Evolutionary conservation across 1,284 basidiomycete species (phyloP), one percentile per base, ranked within the genome.

Genomic region (Pseudozyma tsukubaensis): DNA sequence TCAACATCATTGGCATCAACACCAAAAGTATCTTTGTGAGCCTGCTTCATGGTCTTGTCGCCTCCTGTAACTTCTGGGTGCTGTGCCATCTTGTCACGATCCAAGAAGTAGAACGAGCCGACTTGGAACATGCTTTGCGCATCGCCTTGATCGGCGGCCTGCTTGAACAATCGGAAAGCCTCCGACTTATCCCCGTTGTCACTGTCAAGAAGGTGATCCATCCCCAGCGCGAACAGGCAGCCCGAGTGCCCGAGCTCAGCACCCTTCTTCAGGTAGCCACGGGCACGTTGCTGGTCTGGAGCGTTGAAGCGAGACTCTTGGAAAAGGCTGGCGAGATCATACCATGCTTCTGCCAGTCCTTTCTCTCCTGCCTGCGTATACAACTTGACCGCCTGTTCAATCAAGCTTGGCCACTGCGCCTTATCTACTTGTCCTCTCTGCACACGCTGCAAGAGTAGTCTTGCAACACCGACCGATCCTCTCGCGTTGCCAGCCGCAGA

Each of bases 51-150:
- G 14, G 69, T 70, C 47, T 60, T 60, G 60, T 66, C 57, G 11
- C 65, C 59, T 29, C 50, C 48, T 14, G 37, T 63, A 18, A 72
- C 70, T 4, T 67, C 64, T 1, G 65, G 57, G 37, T 72, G 70
- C 51, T 63, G 57, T 18, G 64, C 64, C 53, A 72, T 63, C 50
- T 57, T 67, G 53, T 67, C 70, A 40, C 64, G 56, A 39, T 70
- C 67, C 34, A 73, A 18, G 24, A 81, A 76, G 56, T 78, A 78
- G 53, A 75, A 67, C 13, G 72, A 53, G 35, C 79, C 79, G 6
- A 81, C 72, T 32, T 81, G 79, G 50, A 79, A 78, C 58, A 75
- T 71, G 61, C 73, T 75, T 29, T 79, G 72, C n/a, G 71, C 72
- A 49, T 81, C 77, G 6, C 79, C 79, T 34, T 70, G 63, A 32